Base-by-base conservation (phyloP, 2,329 filamentous ascomycete species). In the Magnaporthiopsis incrustans region DNA sequence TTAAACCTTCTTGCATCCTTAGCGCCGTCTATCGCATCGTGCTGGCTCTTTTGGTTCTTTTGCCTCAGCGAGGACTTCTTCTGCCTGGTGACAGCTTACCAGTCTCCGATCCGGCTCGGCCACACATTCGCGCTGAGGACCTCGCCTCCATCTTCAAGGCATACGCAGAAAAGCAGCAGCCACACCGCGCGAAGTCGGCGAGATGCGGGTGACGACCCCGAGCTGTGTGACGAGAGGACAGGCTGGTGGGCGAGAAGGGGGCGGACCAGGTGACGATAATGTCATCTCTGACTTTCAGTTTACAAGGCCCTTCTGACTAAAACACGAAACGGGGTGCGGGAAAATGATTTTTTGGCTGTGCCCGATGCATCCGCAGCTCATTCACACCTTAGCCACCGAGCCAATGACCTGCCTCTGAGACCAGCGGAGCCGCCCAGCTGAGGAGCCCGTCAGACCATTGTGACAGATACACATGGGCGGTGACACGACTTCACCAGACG, bases 101-200 rank as follows among this genome's bases (percentile, higher is more conserved):
- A 3, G 4, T 22, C 4, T 57, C 32, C 53, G 50, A 62, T 10
- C 61, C 30, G 3, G 50, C n/a, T 2, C 6, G 4, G 6, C 12
- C 27, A 11, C 44, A 7, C n/a, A 56, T 57, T 4, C 22, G 25
- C 25, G 58, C 61, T 14, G 12, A 22, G 7, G 25, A 58, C 22
- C 33, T 62, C 22, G 15, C 30, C 5, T 14, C 14, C 14, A 53
- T 11, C 2, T 58, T 58, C 44, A 25, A 3, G 14, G 33, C 18
- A 22, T 58, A 62, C 25, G 61, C 61, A 38, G 53, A 62, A 33
- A 62, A 57, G 6, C 61, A 57, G 25, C 61, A 62, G 44, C 61
- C 32, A 57, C 53, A 14, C 57, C 61, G 7, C 44, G 53, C 15
- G 32, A 12, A 18, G 35, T 32, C 2, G 61, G 44, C 2, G 53